Evolutionary conservation across 1,284 basidiomycete genomes (phyloP).

Genomic region (Ceratobasidium sp.): DNA sequence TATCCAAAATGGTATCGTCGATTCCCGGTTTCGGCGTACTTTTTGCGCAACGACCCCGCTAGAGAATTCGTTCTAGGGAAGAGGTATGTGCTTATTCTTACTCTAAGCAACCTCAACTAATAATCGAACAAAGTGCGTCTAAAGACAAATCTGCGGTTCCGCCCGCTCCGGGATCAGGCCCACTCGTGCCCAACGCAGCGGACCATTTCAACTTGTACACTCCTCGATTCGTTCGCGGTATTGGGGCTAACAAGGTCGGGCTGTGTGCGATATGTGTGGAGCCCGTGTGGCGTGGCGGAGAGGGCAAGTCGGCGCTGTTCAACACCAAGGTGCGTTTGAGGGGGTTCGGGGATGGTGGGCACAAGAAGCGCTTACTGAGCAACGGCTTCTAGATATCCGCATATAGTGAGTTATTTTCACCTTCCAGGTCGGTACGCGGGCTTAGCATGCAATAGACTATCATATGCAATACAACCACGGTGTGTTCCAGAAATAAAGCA

Average conservation of each 20-base stretch:
- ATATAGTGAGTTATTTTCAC: slow-evolving; percentile 49
- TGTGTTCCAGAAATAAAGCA: too few relatives aligned
- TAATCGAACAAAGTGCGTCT: not conserved
- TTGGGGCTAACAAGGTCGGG: slow-evolving; percentile 76
- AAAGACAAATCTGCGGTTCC: not conserved
- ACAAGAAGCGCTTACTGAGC: not conserved
- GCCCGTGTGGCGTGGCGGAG: slow-evolving; percentile 69
- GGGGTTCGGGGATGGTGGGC: too few relatives aligned
- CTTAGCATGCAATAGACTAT: slow-evolving; percentile 60
- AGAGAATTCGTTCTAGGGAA: slow-evolving; percentile 19
- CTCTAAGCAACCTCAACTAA: not conserved
- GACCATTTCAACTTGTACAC: slow-evolving; percentile 74
- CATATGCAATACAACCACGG: slow-evolving; percentile 85
- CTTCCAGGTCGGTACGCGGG: too few relatives aligned
- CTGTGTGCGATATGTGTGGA: slow-evolving; percentile 84
- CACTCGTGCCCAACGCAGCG: slow-evolving; percentile 15
- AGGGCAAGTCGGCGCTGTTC: slow-evolving; percentile 74
- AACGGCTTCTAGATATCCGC: slow-evolving; percentile 39
- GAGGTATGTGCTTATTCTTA: slow-evolving; percentile 1
- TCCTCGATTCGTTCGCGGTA: slow-evolving; percentile 79
- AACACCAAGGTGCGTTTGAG: slow-evolving; percentile 71
- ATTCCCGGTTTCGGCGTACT: slow-evolving; percentile 45
- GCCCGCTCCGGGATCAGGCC: not conserved
- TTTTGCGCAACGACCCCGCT: slow-evolving; percentile 17
- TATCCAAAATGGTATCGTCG: slow-evolving; percentile 38